phyloP scores from a whole-genome alignment of 805 yeast species.

The Ogataea neopini region DNA sequence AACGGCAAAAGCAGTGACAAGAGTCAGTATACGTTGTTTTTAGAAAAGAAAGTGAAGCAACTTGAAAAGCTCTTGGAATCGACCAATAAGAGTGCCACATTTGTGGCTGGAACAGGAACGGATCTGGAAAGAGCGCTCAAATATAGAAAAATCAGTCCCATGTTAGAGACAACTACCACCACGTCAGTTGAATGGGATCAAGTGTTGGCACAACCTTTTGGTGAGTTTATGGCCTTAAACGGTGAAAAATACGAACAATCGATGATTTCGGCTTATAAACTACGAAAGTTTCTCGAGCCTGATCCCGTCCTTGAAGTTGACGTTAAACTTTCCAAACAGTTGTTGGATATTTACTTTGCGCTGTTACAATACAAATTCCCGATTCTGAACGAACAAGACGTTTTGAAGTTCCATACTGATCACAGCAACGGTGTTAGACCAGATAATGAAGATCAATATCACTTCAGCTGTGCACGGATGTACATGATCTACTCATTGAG shows the following conservation, averaged over 20 bases:
- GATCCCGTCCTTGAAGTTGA: slow-evolving; percentile 58
- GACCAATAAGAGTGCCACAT: slow-evolving; percentile 8
- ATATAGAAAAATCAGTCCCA: slow-evolving; percentile 31
- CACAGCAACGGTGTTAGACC: slow-evolving; percentile 38
- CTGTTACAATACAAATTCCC: slow-evolving; percentile 60
- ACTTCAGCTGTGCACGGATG: slow-evolving; percentile 56
- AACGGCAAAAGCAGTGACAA: slow-evolving; percentile 41
- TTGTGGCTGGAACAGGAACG: slow-evolving; percentile 1
- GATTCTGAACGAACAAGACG: slow-evolving; percentile 51
- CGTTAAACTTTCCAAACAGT: slow-evolving; percentile 47
- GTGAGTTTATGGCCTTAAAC: slow-evolving; percentile 22
- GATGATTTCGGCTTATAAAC: slow-evolving; percentile 45
- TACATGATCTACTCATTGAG: slow-evolving; percentile 55
- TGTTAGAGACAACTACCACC: slow-evolving; percentile 10
- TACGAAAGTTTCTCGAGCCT: slow-evolving; percentile 44
- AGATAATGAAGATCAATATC: slow-evolving; percentile 41
- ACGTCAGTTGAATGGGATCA: slow-evolving; percentile 20
- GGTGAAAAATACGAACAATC: slow-evolving; percentile 20
- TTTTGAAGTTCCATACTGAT: slow-evolving; percentile 49
- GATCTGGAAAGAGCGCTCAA: slow-evolving; percentile 24
- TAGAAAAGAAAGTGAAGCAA: slow-evolving; percentile 55
- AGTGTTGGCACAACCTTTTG: slow-evolving; percentile 23
- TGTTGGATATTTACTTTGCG: slow-evolving; percentile 56
- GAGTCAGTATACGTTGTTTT: slow-evolving; percentile 56
- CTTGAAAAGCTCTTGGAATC: slow-evolving; percentile 49